A percentile compares a stretch with the other conserved stretches of the same genome.
Evolutionary conservation across 805 yeast genomes (phyloP).

Genomic region (Komagataella populi): DNA sequence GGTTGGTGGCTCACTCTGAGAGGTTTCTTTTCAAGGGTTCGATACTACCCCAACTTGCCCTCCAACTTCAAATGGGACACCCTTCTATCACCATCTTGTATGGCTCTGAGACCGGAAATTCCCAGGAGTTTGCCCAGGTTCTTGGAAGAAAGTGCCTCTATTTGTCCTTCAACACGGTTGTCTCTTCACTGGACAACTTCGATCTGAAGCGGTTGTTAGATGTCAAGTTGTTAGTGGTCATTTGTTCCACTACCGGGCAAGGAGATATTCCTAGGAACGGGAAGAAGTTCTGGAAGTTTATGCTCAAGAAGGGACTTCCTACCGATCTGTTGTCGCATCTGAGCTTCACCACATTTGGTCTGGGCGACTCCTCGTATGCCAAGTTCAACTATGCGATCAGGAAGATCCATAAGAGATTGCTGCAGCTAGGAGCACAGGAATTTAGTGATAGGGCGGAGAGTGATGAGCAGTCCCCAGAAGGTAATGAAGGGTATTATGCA

Average conservation of each 20-base stretch:
- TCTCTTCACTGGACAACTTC: constrained; percentile 47
- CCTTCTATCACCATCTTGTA: constrained; percentile 45
- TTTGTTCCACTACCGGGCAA: constrained; percentile 91
- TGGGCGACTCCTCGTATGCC: constrained; percentile 90
- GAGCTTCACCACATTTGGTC: constrained; percentile 63
- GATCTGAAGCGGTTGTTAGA: constrained; percentile 39
- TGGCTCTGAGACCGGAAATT: constrained; percentile 89
- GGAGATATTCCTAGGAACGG: constrained; percentile 84
- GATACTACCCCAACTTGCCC: too few species aligned
- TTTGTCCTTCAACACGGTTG: constrained; percentile 30
- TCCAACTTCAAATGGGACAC: neutral
- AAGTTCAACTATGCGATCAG: constrained; percentile 79
- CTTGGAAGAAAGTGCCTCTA: constrained; percentile 44
- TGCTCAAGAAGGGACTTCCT: constrained; percentile 55
- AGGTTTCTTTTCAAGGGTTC: neutral
- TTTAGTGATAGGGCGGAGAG: constrained; percentile 71
- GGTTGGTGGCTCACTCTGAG: neutral
- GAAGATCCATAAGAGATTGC: constrained; percentile 64
- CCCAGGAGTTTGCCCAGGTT: constrained; percentile 70
- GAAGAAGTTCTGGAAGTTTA: constrained; percentile 56
- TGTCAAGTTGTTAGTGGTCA: constrained; percentile 31
- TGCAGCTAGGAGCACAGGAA: constrained; percentile 73
- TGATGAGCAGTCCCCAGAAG: constrained; percentile 73
- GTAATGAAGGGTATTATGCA: constrained; percentile 60
- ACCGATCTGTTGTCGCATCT: constrained; percentile 45